These are phyloP conservation scores for Penicillium sp. DNA, from an alignment of 2,329 filamentous ascomycete species.

Conservation along the genomic window DNA sequence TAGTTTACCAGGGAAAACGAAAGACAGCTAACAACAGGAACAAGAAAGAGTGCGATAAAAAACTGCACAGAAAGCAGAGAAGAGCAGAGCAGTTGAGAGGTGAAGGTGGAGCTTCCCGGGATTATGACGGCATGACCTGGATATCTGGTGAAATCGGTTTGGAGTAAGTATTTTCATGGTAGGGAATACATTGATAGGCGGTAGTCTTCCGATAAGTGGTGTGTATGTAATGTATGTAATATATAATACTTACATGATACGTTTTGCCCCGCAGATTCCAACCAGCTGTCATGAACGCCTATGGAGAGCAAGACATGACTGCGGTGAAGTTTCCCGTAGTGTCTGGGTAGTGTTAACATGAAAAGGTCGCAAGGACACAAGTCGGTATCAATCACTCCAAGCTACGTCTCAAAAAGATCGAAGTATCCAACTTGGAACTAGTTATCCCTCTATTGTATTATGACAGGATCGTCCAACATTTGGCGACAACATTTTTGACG, in stretches of 20 bases:
- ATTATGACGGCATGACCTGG: slow-evolving; percentile 16
- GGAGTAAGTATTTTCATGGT: slow-evolving; percentile 4
- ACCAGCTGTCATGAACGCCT: slow-evolving; percentile 25
- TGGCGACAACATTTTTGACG: too few relatives aligned
- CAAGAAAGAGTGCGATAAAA: slow-evolving; percentile 9
- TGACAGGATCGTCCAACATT: too few relatives aligned
- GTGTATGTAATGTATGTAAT: too few relatives aligned
- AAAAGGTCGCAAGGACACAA: too few relatives aligned
- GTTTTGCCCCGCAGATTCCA: slow-evolving; percentile 21
- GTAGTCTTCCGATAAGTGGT: neutral
- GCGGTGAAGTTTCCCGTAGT: too few relatives aligned
- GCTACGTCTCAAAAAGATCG: too few relatives aligned
- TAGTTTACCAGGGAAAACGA: slow-evolving; percentile 4
- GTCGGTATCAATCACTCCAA: too few relatives aligned
- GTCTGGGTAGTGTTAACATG: too few relatives aligned
- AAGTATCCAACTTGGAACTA: too few relatives aligned
- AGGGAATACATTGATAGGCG: neutral
- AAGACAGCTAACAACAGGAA: slow-evolving; percentile 19
- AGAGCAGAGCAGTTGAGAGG: slow-evolving; percentile 15
- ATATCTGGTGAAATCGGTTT: slow-evolving; percentile 5
- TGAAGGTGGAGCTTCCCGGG: slow-evolving; percentile 19
- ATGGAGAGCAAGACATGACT: too few relatives aligned
- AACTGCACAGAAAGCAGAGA: slow-evolving; percentile 6
- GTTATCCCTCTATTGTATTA: too few relatives aligned
- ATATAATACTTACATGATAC: slow-evolving; percentile 1